Evolutionary conservation across 148 eudicot genomes (phyloP), one percentile per base, ranked within the genome.

Genomic region (Diospyros kaki): DNA sequence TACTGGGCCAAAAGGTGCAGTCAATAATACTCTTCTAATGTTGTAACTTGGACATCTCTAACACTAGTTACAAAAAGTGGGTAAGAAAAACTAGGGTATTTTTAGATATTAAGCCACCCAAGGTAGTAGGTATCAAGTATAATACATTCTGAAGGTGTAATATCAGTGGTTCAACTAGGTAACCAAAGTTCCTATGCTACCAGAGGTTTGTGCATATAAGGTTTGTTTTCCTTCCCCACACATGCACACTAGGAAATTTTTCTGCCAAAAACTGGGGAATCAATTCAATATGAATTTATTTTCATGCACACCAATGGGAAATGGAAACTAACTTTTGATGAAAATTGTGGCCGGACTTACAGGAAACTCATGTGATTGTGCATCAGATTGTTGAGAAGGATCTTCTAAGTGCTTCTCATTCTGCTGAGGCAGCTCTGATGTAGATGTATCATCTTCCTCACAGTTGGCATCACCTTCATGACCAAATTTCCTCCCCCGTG

Each of bases 381-480:
- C 74, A 76, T 85, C 90, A 68, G 76, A 10, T 58, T 80, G 85
- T 65, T 75, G 85, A 18, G 82, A 59, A 71, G 79, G 75, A 66
- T 87, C 89, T 74, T 89, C 97, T 2, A 80, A 46, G 60, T 78
- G 82, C 76, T 85, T 92, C 73, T 89, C 97, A 78, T 75, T 83
- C 43, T 28, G 44, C 73, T 72, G 86, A 55, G 75, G 78, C 74
- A 74, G 89, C 76, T 87, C 92, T 46, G 86, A 81, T 43, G 84
- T 82, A 68, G 86, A 85, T 73, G 84, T 81, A 59, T 85, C 93
- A 76, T 87, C 92, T 79, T 79, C 94, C 70, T 88, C 91, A 69
- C 71, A 52, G 66, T 76, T 70, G 10, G 66, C 72, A 55, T 94
- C 92, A 53, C 86, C 89, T 75, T 87, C 98, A 73, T 81, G 85